Evolutionary conservation across 2,329 filamentous ascomycete species (phyloP), one percentile per base, ranked within the genome.

Genomic region (Beauveria caledonica): DNA sequence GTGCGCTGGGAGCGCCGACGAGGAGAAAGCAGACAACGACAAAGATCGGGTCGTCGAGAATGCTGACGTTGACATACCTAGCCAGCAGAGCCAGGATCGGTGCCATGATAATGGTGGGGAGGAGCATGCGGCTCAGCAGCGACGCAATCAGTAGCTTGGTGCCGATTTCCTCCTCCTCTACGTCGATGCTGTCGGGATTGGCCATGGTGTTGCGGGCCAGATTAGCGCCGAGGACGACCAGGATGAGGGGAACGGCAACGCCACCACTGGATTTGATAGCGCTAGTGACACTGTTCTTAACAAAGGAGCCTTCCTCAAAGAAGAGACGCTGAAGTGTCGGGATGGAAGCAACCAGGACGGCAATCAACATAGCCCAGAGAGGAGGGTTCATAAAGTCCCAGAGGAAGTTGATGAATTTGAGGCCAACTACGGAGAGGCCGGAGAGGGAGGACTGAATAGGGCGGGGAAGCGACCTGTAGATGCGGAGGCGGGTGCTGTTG

Each of bases 301-400:
- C 78, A 69, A 99, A 96, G 0, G 92, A 92, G 19, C 90, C 93
- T 42, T 92, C 86, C 57, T 86, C 81, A 74, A 97, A 99, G 77
- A 99, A 97, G 19, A 94, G 76, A 45, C 81, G 78, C 72, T 99
- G 93, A 8, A 99, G 81, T 1, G 78, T 70, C 0, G 94, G 94
- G 6, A 97, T 84, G 0, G 92, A 96, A 3, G 94, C 94, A 6
- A 99, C 89, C 55, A 96, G 76, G 50, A 97, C 87, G n/a, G 94
- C 90, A 44, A 86, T 78, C 39, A 97, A 78, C 94, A 99, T 97
- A 33, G 94, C 92, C 92, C 92, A 97, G 27, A 99, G 85, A 1
- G 94, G 94, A 46, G 94, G 93, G 74, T 97, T 97, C 93, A 99
- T 97, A 73, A 97, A 96, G 52, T 89, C 88, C 89, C 89, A 94